Percentiles rank a stretch among this genome's conserved stretches.
phyloP scores from a whole-genome alignment of 768 basidiomycete species.

The Leccinum arenicola region DNA sequence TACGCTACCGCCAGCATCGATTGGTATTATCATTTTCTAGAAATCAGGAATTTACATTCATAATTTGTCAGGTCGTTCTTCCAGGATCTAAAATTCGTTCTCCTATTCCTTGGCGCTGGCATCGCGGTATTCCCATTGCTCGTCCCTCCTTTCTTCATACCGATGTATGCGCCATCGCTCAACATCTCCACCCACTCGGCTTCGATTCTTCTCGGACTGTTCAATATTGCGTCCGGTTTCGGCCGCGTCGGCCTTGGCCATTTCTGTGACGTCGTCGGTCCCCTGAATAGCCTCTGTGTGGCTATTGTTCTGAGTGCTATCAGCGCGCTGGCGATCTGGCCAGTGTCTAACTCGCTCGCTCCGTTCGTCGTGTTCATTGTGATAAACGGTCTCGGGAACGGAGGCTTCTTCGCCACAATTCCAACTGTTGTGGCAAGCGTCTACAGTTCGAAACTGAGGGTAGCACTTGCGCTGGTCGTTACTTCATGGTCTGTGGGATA shows the following conservation, averaged over 20 bases:
- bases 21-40: slow-evolving; percentile 13
- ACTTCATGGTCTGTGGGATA: slow-evolving; percentile 34
- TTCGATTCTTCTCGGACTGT: slow-evolving; percentile 32
- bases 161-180: slow-evolving; percentile 15
- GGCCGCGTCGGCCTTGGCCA: slow-evolving; percentile 31
- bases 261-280: slow-evolving; percentile 30
- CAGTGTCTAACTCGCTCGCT: slow-evolving; percentile 24
- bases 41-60: neutral
- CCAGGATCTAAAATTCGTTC: slow-evolving; percentile 25
- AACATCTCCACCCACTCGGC: slow-evolving; percentile 13
- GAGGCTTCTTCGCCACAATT: slow-evolving; percentile 35
- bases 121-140: slow-evolving; percentile 36
- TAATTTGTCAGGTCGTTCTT: slow-evolving; percentile 26
- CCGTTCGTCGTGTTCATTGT: slow-evolving; percentile 29
- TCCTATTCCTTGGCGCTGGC: slow-evolving; percentile 32
- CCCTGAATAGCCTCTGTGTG: slow-evolving; percentile 27
- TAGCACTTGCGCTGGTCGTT: slow-evolving; percentile 35
- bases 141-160: slow-evolving; percentile 33
- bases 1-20: slow-evolving; percentile 20
- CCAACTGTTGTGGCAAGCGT: slow-evolving; percentile 32
- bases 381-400: slow-evolving; percentile 31
- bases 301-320: slow-evolving; percentile 28
- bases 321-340: slow-evolving; percentile 33
- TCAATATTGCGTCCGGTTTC: slow-evolving; percentile 34
- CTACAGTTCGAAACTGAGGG: slow-evolving; percentile 29